Base-by-base conservation (phyloP, 345 rosid species). In the Linum lewisii region DNA sequence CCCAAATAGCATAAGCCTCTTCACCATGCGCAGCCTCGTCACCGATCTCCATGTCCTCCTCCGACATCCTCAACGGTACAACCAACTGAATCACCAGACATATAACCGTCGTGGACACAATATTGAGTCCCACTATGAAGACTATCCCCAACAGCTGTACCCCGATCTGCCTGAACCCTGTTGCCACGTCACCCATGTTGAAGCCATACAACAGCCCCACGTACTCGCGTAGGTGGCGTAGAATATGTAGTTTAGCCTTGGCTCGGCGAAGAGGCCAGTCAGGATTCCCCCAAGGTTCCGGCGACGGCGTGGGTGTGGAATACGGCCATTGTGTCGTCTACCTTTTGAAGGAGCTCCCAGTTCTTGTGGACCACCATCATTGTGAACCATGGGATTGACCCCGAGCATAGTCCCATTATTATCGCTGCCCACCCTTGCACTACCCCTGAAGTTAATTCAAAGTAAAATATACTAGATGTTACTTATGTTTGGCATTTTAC, bases 391-490 rank as follows among this genome's bases (percentile, higher is more conserved):
- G 84, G 84, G 66, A 80, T 69, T 21, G 82, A 77, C 21, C 80
- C 82, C 1, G 80, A 77, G 47, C 70, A 77, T 42, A 77, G 0
- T 8, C 84, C 82, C 82, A 80, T 77, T 52, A 75, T 7, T 19
- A 80, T 66, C 2, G 84, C 80, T 51, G 82, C 80, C 81, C 84
- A 80, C 65, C 78, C 79, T 66, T 80, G 78, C 58, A 80, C 79
- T 54, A 80, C 60, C 3, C 81, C 81, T 80, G 54, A 4, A 16
- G 5, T 24, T 37, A 10, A 22, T 60, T 2, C 24, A 57, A n/a
- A 19, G 6, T n/a, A 16, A 24, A 49, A 18, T 19, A 36, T 26
- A 56, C n/a, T 52, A 21, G 14, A 20, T 29, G 32, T 52, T 52
- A n/a, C n/a, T n/a, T n/a, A n/a, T n/a, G n/a, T n/a, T n/a, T n/a